These are phyloP conservation scores for Mucor racemosus DNA, from an alignment of 371 early-diverging fungal genomes.

Conservation along the genomic window DNA sequence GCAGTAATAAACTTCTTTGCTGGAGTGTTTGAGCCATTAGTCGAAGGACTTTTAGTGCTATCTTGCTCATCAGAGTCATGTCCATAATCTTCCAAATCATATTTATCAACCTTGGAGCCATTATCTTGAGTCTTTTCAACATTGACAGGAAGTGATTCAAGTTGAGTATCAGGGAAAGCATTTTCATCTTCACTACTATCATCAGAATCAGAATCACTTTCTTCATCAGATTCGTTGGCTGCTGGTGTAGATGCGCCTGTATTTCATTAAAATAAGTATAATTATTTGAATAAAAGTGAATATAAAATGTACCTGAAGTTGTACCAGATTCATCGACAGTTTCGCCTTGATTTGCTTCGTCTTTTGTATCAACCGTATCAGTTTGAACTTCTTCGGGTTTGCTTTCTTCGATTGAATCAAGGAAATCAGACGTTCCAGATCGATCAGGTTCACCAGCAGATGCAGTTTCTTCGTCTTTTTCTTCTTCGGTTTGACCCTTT, in stretches of 20 bases:
- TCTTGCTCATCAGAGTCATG: constrained; percentile 58
- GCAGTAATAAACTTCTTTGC: constrained; percentile 67
- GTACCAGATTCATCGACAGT: neutral
- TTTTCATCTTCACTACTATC: constrained; percentile 46
- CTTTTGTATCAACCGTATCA: constrained; percentile 10
- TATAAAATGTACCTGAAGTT: constrained; percentile 7
- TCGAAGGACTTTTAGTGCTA: neutral
- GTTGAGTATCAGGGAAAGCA: constrained; percentile 68
- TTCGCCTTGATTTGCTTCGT: constrained; percentile 12
- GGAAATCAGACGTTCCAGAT: neutral
- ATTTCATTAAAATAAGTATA: neutral
- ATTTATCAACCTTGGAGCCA: constrained; percentile 56
- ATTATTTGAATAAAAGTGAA: too few species aligned
- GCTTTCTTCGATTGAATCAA: constrained; percentile 18
- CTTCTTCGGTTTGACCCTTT: constrained; percentile 24
- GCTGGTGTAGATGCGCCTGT: constrained; percentile 6
- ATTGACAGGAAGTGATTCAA: constrained; percentile 30
- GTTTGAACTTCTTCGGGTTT: neutral
- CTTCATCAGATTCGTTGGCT: neutral
- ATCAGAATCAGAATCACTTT: constrained; percentile 36
- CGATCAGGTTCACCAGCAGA: neutral
- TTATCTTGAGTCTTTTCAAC: neutral
- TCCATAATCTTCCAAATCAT: constrained; percentile 73
- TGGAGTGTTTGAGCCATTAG: constrained; percentile 4
- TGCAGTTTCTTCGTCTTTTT: constrained; percentile 4